Base-by-base conservation (phyloP, 768 basidiomycete species). In the Russula virescens region DNA sequence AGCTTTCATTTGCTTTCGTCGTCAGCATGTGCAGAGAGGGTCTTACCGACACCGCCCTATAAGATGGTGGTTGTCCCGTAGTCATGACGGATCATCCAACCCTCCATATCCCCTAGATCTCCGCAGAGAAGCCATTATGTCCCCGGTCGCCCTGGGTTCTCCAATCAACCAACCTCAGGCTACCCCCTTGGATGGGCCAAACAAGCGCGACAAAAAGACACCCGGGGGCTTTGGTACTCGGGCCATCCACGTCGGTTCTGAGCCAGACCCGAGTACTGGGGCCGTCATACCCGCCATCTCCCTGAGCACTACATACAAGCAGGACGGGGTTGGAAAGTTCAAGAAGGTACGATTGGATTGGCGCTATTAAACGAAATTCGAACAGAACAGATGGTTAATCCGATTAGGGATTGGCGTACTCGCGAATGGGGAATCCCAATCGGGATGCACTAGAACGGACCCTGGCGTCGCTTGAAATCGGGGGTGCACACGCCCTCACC, bases 221-320 rank as follows among this genome's bases (percentile, higher is more conserved):
- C 40, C 65, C 1, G 79, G 83, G 55, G 87, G 87, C 61, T 92
- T 92, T 65, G 84, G 86, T 11, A 94, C 92, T 0, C 83, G 87
- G 16, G 88, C 91, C 0, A 85, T 98, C 64, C 95, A 98, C 69
- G 86, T 90, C 16, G 95, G 94, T 10, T 91, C 89, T 11, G 88
- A 91, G 55, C 81, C 93, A 0, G 81, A 83, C 67, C 63, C 76
- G 1, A 77, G 79, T 64, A 93, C 93, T 0, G 89, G 88, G 45
- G 94, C 92, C 0, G 93, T 98, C 51, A 92, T 95, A 38, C 91
- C 92, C 0, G 68, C 89, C n/a, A 88, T 98, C 64, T 89, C 88
- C 5, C 81, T 97, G 45, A 88, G 88, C 68, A 95, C 95, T 19
- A 98, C 96, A 0, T 98, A 88, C 79, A 88, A 86, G 73, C 95